Evolutionary conservation across 495 filamentous ascomycete genomes (phyloP), one percentile per base, ranked within the genome.

Genomic region (Xylaria sp.): DNA sequence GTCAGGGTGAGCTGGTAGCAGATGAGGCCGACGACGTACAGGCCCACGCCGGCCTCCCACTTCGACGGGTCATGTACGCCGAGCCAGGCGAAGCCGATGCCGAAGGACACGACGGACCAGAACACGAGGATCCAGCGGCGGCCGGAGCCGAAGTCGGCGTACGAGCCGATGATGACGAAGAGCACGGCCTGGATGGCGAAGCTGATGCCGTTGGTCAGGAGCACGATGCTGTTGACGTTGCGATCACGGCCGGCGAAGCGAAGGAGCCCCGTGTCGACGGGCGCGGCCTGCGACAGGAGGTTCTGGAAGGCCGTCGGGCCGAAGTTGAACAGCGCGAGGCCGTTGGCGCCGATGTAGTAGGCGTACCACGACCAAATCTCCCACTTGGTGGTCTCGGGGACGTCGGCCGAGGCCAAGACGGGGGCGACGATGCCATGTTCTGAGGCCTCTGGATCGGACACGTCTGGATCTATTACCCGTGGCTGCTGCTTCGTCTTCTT

Each of bases 261-360:
- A 29, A 91, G 79, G 4, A 83, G 77, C 2, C 78, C 84, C 44
- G 80, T 78, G 57, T 85, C 79, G 2, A 1, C 50, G 17, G 84
- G 84, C 1, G 87, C 88, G 9, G 88, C 87, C 78, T 90, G 85
- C 50, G 79, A 87, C 5, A 92, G 75, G 29, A 91, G 77, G 69
- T 90, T 90, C 71, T 92, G 89, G 65, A 89, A 90, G 29, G 87
- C 88, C 4, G 90, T 91, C 9, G 89, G 89, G 5, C 86, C 89
- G 73, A 91, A 92, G 74, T 91, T 92, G 84, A 91, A 92, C 9
- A 92, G 80, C 3, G 88, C 85, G 43, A 91, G 76, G 8, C 89
- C 89, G 78, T 91, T 91, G 73, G 91, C 90, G 35, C 90, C 89
- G 62, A 91, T 88, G 71, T 92, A 92, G 74, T 90, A 92, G 76